phyloP scores from a whole-genome alignment of 163 green algal genomes.

The Chloroidium sp. region DNA sequence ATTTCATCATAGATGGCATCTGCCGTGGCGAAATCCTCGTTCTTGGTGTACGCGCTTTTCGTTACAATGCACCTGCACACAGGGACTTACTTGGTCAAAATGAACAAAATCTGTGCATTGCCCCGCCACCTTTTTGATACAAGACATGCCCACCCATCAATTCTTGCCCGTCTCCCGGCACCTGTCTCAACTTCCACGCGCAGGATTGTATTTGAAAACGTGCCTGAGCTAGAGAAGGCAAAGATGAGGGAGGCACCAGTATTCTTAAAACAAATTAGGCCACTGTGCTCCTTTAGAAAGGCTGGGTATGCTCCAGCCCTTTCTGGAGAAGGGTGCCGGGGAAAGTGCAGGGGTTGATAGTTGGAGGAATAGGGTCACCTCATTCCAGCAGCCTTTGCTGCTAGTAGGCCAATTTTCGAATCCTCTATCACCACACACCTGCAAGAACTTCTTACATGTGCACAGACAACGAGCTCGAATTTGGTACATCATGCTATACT shows the following conservation, averaged over 20 bases:
- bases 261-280: neutral
- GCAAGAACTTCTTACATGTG: conserved; percentile 7
- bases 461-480: neutral
- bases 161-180: no score
- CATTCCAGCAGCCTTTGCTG: conserved; percentile 93
- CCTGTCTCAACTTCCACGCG: no score
- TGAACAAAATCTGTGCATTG: no score
- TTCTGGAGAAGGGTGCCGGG: neutral
- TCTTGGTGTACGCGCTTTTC: conserved; percentile 83
- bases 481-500: neutral
- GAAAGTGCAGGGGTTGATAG: neutral
- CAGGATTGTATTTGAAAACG: neutral
- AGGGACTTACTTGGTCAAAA: neutral
- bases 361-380: conserved; percentile 25
- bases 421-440: conserved; percentile 96
- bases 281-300: neutral
- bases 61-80: conserved; percentile 77
- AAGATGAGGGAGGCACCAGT: neutral
- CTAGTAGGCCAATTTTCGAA: conserved; percentile 79
- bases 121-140: no score
- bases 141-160: no score
- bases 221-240: neutral
- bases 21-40: conserved; percentile 79
- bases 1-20: conserved; percentile 82
- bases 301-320: neutral